Conservation (phyloP, 768 basidiomycete genomes). For the Mycena galopus region DNA sequence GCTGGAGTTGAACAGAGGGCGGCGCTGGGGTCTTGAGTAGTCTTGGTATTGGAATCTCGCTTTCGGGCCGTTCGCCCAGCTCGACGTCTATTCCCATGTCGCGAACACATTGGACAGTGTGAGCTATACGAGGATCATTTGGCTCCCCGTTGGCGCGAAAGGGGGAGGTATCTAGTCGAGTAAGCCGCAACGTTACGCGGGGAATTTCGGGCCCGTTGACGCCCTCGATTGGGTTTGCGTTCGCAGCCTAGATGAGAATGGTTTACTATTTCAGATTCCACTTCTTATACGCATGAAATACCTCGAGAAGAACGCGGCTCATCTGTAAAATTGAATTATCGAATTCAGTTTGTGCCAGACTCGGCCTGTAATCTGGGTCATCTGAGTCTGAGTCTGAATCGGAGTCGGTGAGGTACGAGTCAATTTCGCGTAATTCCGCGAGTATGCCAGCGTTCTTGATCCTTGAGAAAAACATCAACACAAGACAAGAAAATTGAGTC, state of each 20-base stretch:
- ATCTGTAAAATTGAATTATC: constrained; percentile 82
- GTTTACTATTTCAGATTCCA: too few species aligned
- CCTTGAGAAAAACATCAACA: constrained; percentile 50
- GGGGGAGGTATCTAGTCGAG: constrained; percentile 70
- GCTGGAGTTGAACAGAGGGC: constrained; percentile 48
- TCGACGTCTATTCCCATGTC: constrained; percentile 77
- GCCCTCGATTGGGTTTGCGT: constrained; percentile 65
- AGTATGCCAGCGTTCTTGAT: constrained; percentile 83
- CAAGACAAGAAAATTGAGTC: not conserved
- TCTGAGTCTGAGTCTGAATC: constrained; percentile 65
- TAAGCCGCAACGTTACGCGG: constrained; percentile 72
- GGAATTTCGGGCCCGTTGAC: constrained; percentile 51
- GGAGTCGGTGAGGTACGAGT: constrained; percentile 81
- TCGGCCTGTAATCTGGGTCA: constrained; percentile 50
- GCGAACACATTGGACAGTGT: constrained; percentile 68
- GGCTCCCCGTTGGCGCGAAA: constrained; percentile 40
- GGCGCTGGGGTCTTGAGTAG: constrained; percentile 12
- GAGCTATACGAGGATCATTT: constrained; percentile 68
- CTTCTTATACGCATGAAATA: too few species aligned
- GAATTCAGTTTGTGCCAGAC: constrained; percentile 64
- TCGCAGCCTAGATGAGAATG: constrained; percentile 74
- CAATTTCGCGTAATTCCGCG: constrained; percentile 87
- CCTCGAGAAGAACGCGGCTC: too few species aligned
- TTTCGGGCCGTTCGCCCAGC: constrained; percentile 67
- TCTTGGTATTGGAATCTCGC: constrained; percentile 40